phyloP scores from a whole-genome alignment of 768 basidiomycete genomes.

The Suillus decipiens region DNA sequence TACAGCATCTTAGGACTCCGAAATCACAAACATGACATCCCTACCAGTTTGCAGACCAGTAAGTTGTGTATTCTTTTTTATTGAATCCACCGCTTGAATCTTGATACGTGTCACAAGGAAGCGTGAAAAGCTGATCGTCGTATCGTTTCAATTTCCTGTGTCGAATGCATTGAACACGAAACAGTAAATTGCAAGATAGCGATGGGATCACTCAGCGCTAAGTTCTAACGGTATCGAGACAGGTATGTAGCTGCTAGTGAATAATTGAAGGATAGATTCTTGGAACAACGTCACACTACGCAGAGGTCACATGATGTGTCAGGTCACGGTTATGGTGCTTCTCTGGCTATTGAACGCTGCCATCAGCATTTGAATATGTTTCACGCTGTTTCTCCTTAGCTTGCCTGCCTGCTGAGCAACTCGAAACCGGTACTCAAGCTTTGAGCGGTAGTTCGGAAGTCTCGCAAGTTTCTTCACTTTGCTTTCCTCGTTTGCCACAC shows the following conservation, averaged over 20 bases:
- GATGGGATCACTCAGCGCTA: neutral
- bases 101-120: neutral
- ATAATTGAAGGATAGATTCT: too few relatives aligned
- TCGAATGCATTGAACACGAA: neutral
- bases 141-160: neutral
- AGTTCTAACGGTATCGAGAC: neutral
- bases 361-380: slow-evolving; percentile 1
- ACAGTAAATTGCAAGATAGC: neutral
- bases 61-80: too few relatives aligned
- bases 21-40: neutral
- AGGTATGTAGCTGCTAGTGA: too few relatives aligned
- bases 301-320: neutral
- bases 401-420: neutral
- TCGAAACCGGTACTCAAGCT: neutral
- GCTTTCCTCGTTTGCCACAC: neutral
- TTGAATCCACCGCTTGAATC: neutral
- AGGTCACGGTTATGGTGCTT: neutral
- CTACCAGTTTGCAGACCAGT: neutral
- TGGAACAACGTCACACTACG: neutral
- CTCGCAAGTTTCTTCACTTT: neutral
- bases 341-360: neutral
- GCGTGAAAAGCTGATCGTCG: neutral
- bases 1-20: neutral
- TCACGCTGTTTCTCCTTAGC: neutral
- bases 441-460: neutral